A percentile compares a stretch with the other conserved stretches of the same genome.
Conservation (phyloP, 164 flowering plant species). For the Pachysandra terminalis region DNA sequence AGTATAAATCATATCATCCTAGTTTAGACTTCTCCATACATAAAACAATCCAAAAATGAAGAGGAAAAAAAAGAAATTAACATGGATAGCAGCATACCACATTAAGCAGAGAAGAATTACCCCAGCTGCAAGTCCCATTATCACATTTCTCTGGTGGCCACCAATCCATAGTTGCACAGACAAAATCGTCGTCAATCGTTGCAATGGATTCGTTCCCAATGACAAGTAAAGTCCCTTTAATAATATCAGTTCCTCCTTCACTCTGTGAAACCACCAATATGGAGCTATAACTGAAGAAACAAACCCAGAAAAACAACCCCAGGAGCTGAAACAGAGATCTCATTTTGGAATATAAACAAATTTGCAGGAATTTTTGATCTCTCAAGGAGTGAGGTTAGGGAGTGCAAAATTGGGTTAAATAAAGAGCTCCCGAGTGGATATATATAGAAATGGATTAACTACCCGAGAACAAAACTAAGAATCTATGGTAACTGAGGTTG, state of each 20-base stretch:
- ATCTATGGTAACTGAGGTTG: no score
- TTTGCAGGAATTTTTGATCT: no score
- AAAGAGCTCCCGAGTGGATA: no score
- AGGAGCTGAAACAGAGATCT: slow-evolving; percentile 21
- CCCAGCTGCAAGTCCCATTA: slow-evolving; percentile 92
- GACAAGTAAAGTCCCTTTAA: slow-evolving; percentile 46
- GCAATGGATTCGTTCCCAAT: slow-evolving; percentile 60
- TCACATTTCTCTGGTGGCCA: slow-evolving; percentile 98
- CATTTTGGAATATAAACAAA: no score
- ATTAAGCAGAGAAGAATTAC: slow-evolving; percentile 76
- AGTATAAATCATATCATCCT: no score
- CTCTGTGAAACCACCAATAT: slow-evolving; percentile 11
- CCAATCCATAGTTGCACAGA: slow-evolving; percentile 98
- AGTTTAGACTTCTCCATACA: no score
- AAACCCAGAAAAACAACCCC: slow-evolving; percentile 16
- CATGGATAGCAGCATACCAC: slow-evolving; percentile 38
- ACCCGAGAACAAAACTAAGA: no score
- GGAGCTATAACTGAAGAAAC: slow-evolving; percentile 4
- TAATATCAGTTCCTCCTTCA: slow-evolving; percentile 20
- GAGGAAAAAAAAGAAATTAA: no score
- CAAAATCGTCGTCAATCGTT: slow-evolving; percentile 59
- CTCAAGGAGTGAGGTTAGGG: no score
- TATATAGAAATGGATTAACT: no score
- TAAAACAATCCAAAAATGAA: no score
- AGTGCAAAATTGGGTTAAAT: no score